A percentile compares a stretch with the other conserved stretches of the same genome.
Evolutionary conservation across 169 alveolate species (phyloP).

Genomic region (Condylostoma magnum): DNA sequence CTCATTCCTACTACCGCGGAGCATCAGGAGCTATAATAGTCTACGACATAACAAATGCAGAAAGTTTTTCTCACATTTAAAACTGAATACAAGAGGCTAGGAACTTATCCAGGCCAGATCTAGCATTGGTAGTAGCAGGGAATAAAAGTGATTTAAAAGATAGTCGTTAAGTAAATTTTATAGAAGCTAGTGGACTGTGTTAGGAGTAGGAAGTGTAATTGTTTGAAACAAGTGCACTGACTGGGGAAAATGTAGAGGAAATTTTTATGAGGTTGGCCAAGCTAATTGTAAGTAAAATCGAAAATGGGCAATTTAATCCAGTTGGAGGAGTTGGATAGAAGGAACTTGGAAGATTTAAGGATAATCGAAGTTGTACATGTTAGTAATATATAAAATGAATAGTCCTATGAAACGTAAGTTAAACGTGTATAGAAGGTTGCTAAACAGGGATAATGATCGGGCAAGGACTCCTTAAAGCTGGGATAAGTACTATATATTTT

Average conservation of each 20-base stretch:
- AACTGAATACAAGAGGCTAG: conserved; percentile 96
- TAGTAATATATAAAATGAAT: too few relatives aligned
- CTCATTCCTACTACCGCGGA: conserved; percentile 35
- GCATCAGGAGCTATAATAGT: conserved; percentile 59
- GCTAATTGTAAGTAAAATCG: conserved; percentile 34
- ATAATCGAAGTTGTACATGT: too few relatives aligned
- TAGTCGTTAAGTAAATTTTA: conserved; percentile 56
- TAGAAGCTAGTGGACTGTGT: conserved; percentile 81
- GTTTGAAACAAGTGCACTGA: conserved; percentile 93
- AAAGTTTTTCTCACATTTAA: conserved; percentile 90
- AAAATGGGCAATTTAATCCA: too few relatives aligned
- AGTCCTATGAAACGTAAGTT: too few relatives aligned
- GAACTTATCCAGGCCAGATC: conserved; percentile 66
- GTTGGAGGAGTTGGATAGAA: too few relatives aligned
- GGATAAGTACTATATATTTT: too few relatives aligned
- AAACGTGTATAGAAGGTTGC: too few relatives aligned
- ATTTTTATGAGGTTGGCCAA: conserved; percentile 64
- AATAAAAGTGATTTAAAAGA: conserved; percentile 90
- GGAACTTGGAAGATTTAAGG: too few relatives aligned
- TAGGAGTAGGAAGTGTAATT: conserved; percentile 81
- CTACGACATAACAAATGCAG: conserved; percentile 91
- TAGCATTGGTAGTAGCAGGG: conserved; percentile 86
- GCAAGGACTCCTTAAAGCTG: too few relatives aligned
- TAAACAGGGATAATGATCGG: too few relatives aligned
- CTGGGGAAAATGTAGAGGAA: conserved; percentile 88